Percentiles rank a stretch among this genome's conserved stretches.
phyloP scores from a whole-genome alignment of 768 basidiomycete genomes.

The Pisolithus orientalis region DNA sequence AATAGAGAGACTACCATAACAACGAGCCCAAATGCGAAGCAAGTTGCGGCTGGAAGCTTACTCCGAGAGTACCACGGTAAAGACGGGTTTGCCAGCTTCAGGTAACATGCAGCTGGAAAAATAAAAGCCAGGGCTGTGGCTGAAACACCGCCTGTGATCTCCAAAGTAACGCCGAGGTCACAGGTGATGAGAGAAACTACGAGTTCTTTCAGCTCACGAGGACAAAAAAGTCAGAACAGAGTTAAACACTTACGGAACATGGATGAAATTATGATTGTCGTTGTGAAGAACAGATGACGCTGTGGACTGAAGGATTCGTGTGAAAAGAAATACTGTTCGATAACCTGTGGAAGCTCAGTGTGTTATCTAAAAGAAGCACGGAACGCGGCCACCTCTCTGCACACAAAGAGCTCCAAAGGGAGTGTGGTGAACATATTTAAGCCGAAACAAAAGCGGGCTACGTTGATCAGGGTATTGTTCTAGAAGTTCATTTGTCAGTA shows the following conservation, averaged over 20 bases:
- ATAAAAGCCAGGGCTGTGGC: constrained; percentile 91
- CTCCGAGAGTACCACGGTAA: constrained; percentile 61
- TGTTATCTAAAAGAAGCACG: background rate
- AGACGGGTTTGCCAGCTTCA: constrained; percentile 57
- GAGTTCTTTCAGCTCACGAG: background rate
- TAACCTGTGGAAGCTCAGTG: constrained; percentile 47
- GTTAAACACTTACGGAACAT: constrained; percentile 60
- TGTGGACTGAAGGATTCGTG: constrained; percentile 76
- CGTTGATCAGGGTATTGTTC: constrained; percentile 86
- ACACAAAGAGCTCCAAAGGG: constrained; percentile 94
- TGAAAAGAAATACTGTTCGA: constrained; percentile 95
- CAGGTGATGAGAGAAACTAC: constrained; percentile 88
- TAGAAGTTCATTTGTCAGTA: constrained; percentile 21
- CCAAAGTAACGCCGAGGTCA: constrained; percentile 96
- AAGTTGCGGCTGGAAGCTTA: constrained; percentile 71
- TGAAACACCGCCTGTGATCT: constrained; percentile 96
- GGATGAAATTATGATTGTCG: constrained; percentile 70
- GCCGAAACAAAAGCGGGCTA: constrained; percentile 91
- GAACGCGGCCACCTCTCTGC: constrained; percentile 66
- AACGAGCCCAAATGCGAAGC: constrained; percentile 65
- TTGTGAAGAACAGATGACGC: constrained; percentile 89
- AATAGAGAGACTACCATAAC: constrained; percentile 77
- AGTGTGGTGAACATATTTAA: constrained; percentile 98
- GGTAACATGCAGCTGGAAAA: constrained; percentile 82
- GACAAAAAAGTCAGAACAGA: background rate